Conservation (phyloP, 2,329 filamentous ascomycete species). For the Microsporum canis region DNA sequence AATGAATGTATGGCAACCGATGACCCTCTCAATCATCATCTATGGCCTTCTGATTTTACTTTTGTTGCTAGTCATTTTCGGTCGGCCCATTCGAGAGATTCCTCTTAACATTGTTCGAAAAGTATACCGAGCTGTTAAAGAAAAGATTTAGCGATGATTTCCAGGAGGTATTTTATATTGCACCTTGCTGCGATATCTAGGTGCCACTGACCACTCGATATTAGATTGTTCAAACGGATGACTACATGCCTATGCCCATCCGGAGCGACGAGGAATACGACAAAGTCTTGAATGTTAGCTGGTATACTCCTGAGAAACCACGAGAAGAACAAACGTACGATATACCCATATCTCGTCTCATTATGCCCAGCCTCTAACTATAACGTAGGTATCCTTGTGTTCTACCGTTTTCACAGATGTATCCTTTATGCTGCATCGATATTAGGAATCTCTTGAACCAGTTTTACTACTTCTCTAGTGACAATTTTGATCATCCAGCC, state of each 20-base stretch:
- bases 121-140: conserved; percentile 86
- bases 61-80: conserved; percentile 76
- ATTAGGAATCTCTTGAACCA: conserved; percentile 96
- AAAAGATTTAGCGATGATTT: conserved; percentile 90
- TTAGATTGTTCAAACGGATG: conserved; percentile 70
- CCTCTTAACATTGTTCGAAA: conserved; percentile 79
- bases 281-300: conserved; percentile 90
- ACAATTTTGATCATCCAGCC: conserved; percentile 83
- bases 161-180: conserved; percentile 53
- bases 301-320: conserved; percentile 78
- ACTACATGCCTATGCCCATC: conserved; percentile 99
- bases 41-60: neutral
- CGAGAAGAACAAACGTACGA: conserved; percentile 63
- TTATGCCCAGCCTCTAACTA: neutral
- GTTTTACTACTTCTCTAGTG: conserved; percentile 94
- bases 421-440: conserved; percentile 94
- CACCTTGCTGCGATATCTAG: neutral
- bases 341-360: neutral
- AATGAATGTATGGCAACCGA: conserved; percentile 60
- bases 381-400: conserved; percentile 72
- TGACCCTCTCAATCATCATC: neutral
- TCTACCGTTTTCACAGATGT: conserved; percentile 98
- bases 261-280: conserved; percentile 83
- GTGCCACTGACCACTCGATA: neutral
- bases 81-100: conserved; percentile 72